Evolutionary conservation across 129 eudicot genomes (phyloP).

Genomic region (Lactuca sativa): DNA sequence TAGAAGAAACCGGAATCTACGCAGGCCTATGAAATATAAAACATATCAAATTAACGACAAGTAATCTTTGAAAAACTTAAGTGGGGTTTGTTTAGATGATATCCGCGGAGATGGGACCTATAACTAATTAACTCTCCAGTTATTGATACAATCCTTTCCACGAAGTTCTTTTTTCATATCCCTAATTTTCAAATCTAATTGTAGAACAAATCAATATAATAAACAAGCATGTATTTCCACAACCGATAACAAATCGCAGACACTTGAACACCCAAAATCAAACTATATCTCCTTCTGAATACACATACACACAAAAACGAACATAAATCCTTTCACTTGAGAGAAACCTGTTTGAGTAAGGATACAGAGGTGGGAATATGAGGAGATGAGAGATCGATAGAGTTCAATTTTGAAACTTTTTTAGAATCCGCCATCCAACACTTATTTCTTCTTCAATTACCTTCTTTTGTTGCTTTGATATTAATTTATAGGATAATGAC

Average conservation of each 20-base stretch:
- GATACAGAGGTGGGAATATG: constrained; percentile 68
- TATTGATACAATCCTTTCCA: neutral
- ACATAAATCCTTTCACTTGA: neutral
- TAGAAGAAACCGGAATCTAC: constrained; percentile 91
- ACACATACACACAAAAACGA: neutral
- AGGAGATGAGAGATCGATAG: constrained; percentile 73
- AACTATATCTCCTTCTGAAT: neutral
- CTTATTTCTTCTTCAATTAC: neutral
- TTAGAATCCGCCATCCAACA: constrained; percentile 30
- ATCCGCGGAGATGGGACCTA: too few species aligned
- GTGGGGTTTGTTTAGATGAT: neutral
- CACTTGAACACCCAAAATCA: neutral
- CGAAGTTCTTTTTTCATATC: neutral
- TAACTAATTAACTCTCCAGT: neutral
- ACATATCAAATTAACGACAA: neutral
- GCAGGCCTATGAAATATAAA: constrained; percentile 56
- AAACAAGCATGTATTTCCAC: neutral
- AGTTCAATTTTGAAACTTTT: constrained; percentile 41
- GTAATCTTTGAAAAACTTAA: neutral
- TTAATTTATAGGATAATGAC: too few species aligned
- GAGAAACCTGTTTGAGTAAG: constrained; percentile 68
- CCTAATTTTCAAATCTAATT: neutral
- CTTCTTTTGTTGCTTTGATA: neutral
- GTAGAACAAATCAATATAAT: neutral
- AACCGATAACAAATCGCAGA: constrained; percentile 1